Evolutionary conservation across 441 rosid genomes (phyloP).

Genomic region (Euphorbia celastroides): DNA sequence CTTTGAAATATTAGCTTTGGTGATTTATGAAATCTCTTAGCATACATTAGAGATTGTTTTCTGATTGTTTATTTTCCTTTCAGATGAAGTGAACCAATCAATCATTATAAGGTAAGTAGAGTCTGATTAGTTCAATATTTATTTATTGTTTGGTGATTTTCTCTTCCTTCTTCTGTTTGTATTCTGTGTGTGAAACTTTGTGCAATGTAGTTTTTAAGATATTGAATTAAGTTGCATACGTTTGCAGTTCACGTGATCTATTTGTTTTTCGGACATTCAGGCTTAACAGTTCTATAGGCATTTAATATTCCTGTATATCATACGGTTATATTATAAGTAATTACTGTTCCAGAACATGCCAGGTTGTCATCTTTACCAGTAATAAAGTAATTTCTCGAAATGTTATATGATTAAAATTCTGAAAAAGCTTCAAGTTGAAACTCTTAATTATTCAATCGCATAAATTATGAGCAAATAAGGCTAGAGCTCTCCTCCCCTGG

Average conservation of each 20-base stretch:
- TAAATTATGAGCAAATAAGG: background rate
- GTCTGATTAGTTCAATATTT: conserved; percentile 8
- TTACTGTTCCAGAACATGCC: background rate
- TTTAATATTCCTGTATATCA: background rate
- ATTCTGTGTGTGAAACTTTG: background rate
- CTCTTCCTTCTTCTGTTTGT: background rate
- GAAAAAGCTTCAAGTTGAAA: background rate
- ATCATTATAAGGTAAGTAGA: conserved; percentile 91
- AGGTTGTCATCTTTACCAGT: background rate
- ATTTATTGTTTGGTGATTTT: background rate
- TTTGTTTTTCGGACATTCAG: background rate
- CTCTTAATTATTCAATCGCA: background rate
- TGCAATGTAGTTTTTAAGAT: background rate
- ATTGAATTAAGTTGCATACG: background rate
- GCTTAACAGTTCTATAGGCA: background rate
- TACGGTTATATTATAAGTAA: background rate
- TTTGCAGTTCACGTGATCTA: background rate
- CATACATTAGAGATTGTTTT: conserved; percentile 17
- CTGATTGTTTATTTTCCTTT: conserved; percentile 25
- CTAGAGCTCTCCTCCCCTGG: background rate
- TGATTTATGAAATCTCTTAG: conserved; percentile 1
- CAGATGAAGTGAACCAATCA: conserved; percentile 99
- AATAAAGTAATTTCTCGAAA: background rate
- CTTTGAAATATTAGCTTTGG: conserved; percentile 10
- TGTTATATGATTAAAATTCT: too few species aligned